A percentile compares a stretch with the other conserved stretches of the same genome.
Conservation (phyloP, 257 asterid species). For the Cynanchum wilfordii region DNA sequence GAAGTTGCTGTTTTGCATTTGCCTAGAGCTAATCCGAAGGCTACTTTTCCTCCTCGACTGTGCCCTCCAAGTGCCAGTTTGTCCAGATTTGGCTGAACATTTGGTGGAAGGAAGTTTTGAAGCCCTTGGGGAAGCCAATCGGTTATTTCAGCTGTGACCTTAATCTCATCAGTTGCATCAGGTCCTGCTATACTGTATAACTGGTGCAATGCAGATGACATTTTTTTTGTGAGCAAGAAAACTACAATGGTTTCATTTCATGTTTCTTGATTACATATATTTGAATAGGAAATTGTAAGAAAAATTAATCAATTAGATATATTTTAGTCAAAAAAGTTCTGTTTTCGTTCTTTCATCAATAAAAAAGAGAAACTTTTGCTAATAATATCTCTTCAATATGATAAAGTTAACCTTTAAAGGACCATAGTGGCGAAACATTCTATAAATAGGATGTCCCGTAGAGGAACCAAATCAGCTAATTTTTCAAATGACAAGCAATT, state of each 20-base stretch:
- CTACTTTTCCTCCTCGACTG: conserved; percentile 88
- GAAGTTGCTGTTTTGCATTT: conserved; percentile 27
- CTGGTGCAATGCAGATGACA: conserved; percentile 29
- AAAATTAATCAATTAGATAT: too few relatives aligned
- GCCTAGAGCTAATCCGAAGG: conserved; percentile 50
- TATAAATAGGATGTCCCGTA: too few relatives aligned
- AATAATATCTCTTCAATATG: too few relatives aligned
- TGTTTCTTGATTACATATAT: too few relatives aligned
- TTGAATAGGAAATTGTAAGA: too few relatives aligned
- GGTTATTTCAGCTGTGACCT: conserved; percentile 46
- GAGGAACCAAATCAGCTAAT: too few relatives aligned
- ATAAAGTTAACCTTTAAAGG: too few relatives aligned
- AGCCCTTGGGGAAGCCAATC: conserved; percentile 61
- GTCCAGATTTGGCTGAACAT: conserved; percentile 44
- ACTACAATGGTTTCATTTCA: background rate
- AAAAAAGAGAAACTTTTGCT: too few relatives aligned
- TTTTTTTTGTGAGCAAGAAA: background rate
- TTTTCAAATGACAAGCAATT: background rate
- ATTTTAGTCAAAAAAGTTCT: too few relatives aligned
- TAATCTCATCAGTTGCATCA: conserved; percentile 60
- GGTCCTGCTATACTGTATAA: conserved; percentile 61
- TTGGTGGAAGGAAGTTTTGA: conserved; percentile 46
- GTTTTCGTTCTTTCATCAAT: too few relatives aligned
- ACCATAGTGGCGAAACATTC: too few relatives aligned
- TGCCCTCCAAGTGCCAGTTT: conserved; percentile 73